Conservation (phyloP, 495 filamentous ascomycete genomes). For the Hyaloscypha hepaticicola region DNA sequence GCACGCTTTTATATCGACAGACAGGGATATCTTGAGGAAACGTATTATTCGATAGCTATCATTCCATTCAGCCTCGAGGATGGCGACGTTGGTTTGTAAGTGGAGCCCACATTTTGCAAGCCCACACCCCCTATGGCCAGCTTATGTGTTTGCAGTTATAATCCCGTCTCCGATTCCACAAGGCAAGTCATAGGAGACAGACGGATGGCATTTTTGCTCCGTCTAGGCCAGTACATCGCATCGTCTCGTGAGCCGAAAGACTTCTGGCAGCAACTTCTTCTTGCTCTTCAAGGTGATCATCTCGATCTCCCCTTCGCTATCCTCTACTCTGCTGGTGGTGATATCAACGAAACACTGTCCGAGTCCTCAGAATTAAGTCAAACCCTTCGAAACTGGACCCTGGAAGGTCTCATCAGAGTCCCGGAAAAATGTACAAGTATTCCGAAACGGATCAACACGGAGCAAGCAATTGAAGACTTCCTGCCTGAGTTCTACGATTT, state of each 20-base stretch:
- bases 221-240: constrained; percentile 4
- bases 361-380: constrained; percentile 15
- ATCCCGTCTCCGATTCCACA: constrained; percentile 25
- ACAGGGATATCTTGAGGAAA: constrained; percentile 27
- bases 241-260: constrained; percentile 27
- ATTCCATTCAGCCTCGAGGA: constrained; percentile 15
- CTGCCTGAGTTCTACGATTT: constrained; percentile 49
- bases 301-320: constrained; percentile 62
- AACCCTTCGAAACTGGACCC: constrained; percentile 11
- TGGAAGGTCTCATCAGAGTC: constrained; percentile 63
- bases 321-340: constrained; percentile 61
- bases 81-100: constrained; percentile 17
- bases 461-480: constrained; percentile 56
- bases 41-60: constrained; percentile 21
- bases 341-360: constrained; percentile 29
- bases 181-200: constrained; percentile 23
- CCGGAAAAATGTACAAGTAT: constrained; percentile 37
- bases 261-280: constrained; percentile 57
- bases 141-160: constrained; percentile 15
- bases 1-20: constrained; percentile 20
- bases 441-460: constrained; percentile 54
- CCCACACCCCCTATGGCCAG: too few species aligned
- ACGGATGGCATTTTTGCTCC: constrained; percentile 23
- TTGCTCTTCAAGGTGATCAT: constrained; percentile 56
- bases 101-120: background rate